Conservation (phyloP, 83 land plant species). For the Thuja plicata region DNA sequence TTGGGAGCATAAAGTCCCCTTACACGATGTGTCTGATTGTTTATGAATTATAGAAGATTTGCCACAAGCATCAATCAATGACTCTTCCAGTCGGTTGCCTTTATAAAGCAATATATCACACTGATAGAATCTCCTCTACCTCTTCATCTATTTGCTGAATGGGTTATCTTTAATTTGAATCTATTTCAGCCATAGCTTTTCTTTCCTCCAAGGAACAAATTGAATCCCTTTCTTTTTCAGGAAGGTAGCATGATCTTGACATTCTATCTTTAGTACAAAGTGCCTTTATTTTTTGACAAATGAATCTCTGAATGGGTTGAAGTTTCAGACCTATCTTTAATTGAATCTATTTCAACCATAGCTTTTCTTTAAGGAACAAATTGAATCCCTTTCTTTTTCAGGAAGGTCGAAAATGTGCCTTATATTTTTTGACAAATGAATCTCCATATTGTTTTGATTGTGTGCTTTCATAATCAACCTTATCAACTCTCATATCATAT, state of each 20-base stretch:
- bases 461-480: too few species aligned
- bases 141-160: conserved; percentile 16
- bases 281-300: neutral
- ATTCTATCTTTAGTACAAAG: too few species aligned
- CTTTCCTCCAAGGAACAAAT: neutral
- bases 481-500: too few species aligned
- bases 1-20: conserved; percentile 9
- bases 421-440: neutral
- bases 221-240: conserved; percentile 26
- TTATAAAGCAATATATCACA: conserved; percentile 3
- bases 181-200: conserved; percentile 18
- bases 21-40: conserved; percentile 21
- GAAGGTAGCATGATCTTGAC: neutral
- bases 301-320: neutral
- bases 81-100: conserved; percentile 23
- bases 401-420: conserved; percentile 1
- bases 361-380: conserved; percentile 13
- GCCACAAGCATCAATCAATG: conserved; percentile 9
- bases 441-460: neutral
- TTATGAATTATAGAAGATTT: conserved; percentile 20
- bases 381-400: conserved; percentile 26
- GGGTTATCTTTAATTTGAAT: conserved; percentile 18
- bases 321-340: conserved; percentile 21
- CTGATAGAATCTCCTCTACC: conserved; percentile 8
- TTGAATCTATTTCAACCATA: conserved; percentile 15